Base-by-base conservation (phyloP, 495 filamentous ascomycete species). In the Neurospora sp. region DNA sequence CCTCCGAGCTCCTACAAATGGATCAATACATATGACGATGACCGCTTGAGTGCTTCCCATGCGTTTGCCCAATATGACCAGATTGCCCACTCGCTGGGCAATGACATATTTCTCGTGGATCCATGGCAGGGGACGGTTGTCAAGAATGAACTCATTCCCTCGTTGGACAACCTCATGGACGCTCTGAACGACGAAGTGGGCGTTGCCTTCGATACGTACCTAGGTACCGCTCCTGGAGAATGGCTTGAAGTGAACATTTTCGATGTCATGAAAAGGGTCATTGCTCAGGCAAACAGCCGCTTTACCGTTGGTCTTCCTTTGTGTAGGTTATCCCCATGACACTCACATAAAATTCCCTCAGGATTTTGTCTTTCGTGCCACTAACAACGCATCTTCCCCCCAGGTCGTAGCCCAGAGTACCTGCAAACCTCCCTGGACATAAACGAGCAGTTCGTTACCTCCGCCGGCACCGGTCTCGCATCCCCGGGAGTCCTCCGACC, bases 231-330 rank as follows among this genome's bases (percentile, higher is more conserved):
- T 53, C 71, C 73, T 3, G 39, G 40, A 3, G 37, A 37, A n/a
- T 76, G 75, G 73, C 68, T 70, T 38, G 71, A 75, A 7, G 44
- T 76, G 17, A 41, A 76, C 79, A 16, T 85, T 16, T 71, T 78
- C 42, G 72, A 81, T 14, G 76, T 76, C 16, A 75, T 82, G 40
- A 72, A 77, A 68, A 70, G 74, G 69, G 73, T 84, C 22, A 77
- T 85, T 8, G 77, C 78, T 1, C 78, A 78, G 22, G 76, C 75
- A 5, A 72, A 79, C 9, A 83, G 79, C 71, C 79, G 83, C 12
- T 82, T 83, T 73, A 81, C 82, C 17, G 75, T 85, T 35, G 83
- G 83, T 17, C 37, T 40, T 17, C 40, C 69, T 16, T 27, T 41
- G 37, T 38, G 40, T 27, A 16, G 16, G 1, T 53, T 77, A n/a